phyloP scores from a whole-genome alignment of 2,329 filamentous ascomycete genomes.

The Xylaria sp. region DNA sequence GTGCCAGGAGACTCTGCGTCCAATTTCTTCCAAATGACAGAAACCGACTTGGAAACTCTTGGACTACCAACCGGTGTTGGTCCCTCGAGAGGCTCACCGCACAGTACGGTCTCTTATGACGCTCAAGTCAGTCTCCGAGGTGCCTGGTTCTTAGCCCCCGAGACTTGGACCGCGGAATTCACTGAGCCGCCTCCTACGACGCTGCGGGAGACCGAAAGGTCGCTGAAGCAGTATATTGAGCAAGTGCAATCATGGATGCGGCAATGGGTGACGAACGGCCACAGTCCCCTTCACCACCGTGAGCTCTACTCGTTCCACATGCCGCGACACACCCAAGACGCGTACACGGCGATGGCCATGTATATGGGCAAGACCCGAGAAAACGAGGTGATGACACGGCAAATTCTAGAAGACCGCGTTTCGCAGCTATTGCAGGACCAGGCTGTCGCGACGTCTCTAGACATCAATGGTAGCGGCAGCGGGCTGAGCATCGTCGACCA shows the following conservation, averaged over 20 bases:
- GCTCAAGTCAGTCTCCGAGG: slow-evolving; percentile 12
- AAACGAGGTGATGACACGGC: slow-evolving; percentile 33
- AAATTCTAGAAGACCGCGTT: slow-evolving; percentile 45
- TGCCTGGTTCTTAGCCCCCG: slow-evolving; percentile 40
- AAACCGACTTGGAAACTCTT: slow-evolving; percentile 8
- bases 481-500: slow-evolving; percentile 38
- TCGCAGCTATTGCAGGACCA: slow-evolving; percentile 44
- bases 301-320: slow-evolving; percentile 43
- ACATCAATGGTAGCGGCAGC: slow-evolving; percentile 17
- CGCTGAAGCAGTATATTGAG: slow-evolving; percentile 47
- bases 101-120: slow-evolving; percentile 4
- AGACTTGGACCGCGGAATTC: slow-evolving; percentile 42
- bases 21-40: slow-evolving; percentile 20
- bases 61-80: neutral
- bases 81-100: slow-evolving; percentile 13
- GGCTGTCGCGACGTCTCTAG: slow-evolving; percentile 34
- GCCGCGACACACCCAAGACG: slow-evolving; percentile 46
- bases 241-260: slow-evolving; percentile 42
- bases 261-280: slow-evolving; percentile 42
- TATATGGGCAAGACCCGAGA: slow-evolving; percentile 40
- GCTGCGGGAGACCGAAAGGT: slow-evolving; percentile 20
- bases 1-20: slow-evolving; percentile 1
- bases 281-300: slow-evolving; percentile 44
- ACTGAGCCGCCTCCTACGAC: slow-evolving; percentile 20
- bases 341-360: slow-evolving; percentile 42